These are phyloP conservation scores for Acacia concinna DNA, from an alignment of 331 rosid species.

Conservation along the genomic window DNA sequence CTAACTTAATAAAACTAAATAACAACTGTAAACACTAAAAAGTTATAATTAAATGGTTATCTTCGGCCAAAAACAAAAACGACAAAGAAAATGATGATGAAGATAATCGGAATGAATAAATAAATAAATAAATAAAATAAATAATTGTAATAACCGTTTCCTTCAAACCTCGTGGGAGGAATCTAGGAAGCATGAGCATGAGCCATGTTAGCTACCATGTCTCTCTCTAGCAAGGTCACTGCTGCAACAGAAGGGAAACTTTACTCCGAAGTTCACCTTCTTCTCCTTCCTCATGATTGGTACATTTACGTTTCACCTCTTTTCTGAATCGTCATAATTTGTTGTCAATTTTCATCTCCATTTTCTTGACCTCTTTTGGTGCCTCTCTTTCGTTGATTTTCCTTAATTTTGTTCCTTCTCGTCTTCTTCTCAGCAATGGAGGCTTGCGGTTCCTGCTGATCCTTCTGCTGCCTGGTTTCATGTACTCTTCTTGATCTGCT, in stretches of 20 bases:
- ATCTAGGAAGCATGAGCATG: conserved; percentile 32
- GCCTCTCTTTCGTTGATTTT: neutral
- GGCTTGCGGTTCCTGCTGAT: neutral
- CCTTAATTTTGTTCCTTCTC: neutral
- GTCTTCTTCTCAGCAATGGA: neutral
- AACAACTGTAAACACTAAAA: too few relatives aligned
- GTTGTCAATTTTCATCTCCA: neutral
- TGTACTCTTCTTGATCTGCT: neutral
- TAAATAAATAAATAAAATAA: neutral
- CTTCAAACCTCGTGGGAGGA: conserved; percentile 47
- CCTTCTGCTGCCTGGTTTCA: conserved; percentile 4
- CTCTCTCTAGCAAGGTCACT: neutral
- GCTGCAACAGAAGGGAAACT: conserved; percentile 1
- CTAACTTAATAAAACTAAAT: too few relatives aligned
- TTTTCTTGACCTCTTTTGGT: neutral
- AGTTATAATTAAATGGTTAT: neutral
- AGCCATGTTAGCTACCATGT: conserved; percentile 20
- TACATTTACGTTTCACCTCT: neutral
- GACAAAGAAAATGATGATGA: neutral
- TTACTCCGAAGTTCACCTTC: conserved; percentile 2
- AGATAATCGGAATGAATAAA: neutral
- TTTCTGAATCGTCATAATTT: neutral
- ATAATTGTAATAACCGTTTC: neutral
- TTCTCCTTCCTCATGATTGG: neutral
- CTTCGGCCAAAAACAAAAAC: neutral